Percentiles rank a stretch among this genome's conserved stretches.
These are phyloP conservation scores for Priceomyces melissophilus DNA, from an alignment of 805 yeast genomes.

Conservation along the genomic window DNA sequence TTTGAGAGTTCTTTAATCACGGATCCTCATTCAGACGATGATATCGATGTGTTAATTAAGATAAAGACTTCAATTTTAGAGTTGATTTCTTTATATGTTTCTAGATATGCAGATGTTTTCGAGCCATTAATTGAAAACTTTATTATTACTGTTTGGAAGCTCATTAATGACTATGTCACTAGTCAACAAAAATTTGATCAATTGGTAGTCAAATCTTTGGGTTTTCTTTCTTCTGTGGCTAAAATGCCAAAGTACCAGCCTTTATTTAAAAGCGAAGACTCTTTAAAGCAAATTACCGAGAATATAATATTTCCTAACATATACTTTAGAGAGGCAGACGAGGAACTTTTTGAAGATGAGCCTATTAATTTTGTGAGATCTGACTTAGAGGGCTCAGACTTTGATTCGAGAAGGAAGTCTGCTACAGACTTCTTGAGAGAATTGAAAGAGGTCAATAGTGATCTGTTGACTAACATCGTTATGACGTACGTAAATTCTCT, in stretches of 20 bases:
- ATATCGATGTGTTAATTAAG: conserved; percentile 63
- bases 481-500: conserved; percentile 69
- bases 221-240: conserved; percentile 79
- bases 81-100: conserved; percentile 77
- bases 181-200: conserved; percentile 78
- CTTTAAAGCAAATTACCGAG: conserved; percentile 70
- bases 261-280: conserved; percentile 58
- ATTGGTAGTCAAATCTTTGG: conserved; percentile 73
- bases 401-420: conserved; percentile 87
- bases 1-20: conserved; percentile 53
- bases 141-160: conserved; percentile 77
- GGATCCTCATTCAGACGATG: conserved; percentile 61
- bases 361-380: conserved; percentile 90
- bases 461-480: conserved; percentile 68
- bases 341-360: conserved; percentile 93
- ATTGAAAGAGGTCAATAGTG: conserved; percentile 74
- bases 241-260: conserved; percentile 63
- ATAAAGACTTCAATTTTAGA: conserved; percentile 84
- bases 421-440: conserved; percentile 91
- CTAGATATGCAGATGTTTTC: conserved; percentile 89
- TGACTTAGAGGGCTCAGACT: conserved; percentile 92
- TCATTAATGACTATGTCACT: conserved; percentile 60
- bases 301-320: conserved; percentile 88
- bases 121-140: conserved; percentile 73
- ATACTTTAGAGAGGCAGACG: conserved; percentile 79